A percentile compares a stretch with the other conserved stretches of the same genome.
These are phyloP conservation scores for Parvularia atlantis DNA, from an alignment of 78 protist genomes.

Conservation along the genomic window DNA sequence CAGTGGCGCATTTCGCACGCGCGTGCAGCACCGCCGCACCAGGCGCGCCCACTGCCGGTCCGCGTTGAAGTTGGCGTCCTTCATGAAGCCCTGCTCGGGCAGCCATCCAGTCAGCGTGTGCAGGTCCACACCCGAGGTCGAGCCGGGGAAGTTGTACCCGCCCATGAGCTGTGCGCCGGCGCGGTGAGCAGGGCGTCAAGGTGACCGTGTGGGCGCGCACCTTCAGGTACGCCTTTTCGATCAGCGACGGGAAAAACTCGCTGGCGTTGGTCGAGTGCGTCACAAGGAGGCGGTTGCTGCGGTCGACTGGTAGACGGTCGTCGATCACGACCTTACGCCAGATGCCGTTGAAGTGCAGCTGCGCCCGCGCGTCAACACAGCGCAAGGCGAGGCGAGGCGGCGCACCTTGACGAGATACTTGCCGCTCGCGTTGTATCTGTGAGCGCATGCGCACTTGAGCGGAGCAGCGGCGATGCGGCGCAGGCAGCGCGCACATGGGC, in stretches of 20 bases:
- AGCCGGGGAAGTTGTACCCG: conserved; percentile 31
- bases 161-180: neutral
- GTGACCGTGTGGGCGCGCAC: neutral
- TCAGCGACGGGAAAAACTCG: conserved; percentile 33
- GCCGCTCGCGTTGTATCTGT: neutral
- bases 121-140: conserved; percentile 15
- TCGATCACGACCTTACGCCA: conserved; percentile 28
- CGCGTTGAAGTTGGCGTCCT: too few species aligned
- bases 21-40: too few species aligned
- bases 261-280: neutral
- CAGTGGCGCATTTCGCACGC: too few species aligned
- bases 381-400: too few species aligned
- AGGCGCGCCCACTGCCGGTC: too few species aligned
- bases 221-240: conserved; percentile 49
- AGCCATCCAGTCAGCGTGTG: conserved; percentile 36
- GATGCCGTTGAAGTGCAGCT: conserved; percentile 26
- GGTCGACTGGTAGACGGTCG: conserved; percentile 7
- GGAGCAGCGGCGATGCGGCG: too few species aligned
- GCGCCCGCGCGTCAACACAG: too few species aligned
- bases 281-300: neutral
- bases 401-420: conserved; percentile 21
- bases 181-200: neutral
- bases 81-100: too few species aligned
- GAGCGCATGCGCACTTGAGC: neutral
- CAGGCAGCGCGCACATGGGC: conserved; percentile 21